phyloP scores from a whole-genome alignment of 495 filamentous ascomycete species.

The Mytilinidion resinicola region DNA sequence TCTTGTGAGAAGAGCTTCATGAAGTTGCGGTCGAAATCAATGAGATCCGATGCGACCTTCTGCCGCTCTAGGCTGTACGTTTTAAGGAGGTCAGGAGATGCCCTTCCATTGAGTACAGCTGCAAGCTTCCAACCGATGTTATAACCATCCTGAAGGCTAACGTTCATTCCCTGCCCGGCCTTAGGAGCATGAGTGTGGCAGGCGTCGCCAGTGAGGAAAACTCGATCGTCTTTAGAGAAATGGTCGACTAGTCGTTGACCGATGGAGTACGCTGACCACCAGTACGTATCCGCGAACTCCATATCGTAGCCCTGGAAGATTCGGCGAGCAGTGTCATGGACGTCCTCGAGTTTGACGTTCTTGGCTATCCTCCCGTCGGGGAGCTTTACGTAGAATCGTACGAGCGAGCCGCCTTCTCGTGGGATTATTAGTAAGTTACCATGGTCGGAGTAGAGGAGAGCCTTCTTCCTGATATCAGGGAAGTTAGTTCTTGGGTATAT shows the following conservation, averaged over 20 bases:
- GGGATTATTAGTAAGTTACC: slow-evolving; percentile 59
- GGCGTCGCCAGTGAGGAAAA: slow-evolving; percentile 55
- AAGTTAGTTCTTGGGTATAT: slow-evolving; percentile 68
- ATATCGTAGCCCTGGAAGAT: slow-evolving; percentile 54
- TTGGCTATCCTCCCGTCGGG: slow-evolving; percentile 45
- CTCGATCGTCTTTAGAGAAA: slow-evolving; percentile 47
- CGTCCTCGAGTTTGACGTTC: slow-evolving; percentile 44
- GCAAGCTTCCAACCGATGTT: slow-evolving; percentile 82
- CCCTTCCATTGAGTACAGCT: slow-evolving; percentile 53
- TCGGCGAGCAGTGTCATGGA: slow-evolving; percentile 51
- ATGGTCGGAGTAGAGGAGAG: slow-evolving; percentile 46
- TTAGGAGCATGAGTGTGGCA: slow-evolving; percentile 60
- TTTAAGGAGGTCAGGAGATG: slow-evolving; percentile 50
- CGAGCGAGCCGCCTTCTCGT: slow-evolving; percentile 56
- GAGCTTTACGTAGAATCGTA: slow-evolving; percentile 59
- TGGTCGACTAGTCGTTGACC: slow-evolving; percentile 53
- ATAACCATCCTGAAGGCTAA: slow-evolving; percentile 36
- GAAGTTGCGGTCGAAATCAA: slow-evolving; percentile 67
- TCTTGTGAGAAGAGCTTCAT: slow-evolving; percentile 52
- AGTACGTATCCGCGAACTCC: slow-evolving; percentile 46
- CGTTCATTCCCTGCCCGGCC: slow-evolving; percentile 50
- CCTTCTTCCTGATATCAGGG: slow-evolving; percentile 63
- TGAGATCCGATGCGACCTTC: slow-evolving; percentile 62
- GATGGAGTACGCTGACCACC: slow-evolving; percentile 57
- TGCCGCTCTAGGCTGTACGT: slow-evolving; percentile 67